Base-by-base conservation (phyloP, 805 yeast genomes). In the Myxozyma sirexii region DNA sequence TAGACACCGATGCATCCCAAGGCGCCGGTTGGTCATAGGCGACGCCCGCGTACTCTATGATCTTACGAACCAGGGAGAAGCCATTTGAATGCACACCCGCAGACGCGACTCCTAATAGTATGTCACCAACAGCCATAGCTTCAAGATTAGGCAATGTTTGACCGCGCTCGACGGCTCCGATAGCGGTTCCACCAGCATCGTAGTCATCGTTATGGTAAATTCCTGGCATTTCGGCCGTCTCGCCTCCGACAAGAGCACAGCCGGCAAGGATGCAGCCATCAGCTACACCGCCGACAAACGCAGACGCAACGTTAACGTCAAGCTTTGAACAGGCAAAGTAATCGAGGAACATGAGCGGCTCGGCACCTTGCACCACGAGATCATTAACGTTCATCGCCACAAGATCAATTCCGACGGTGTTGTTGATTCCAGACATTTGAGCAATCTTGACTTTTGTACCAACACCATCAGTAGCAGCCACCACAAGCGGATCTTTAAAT, bases 341-440 rank as follows among this genome's bases (percentile, higher is more conserved):
- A 77, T 94, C 99, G 67, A 94, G 81, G 79, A 94, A 94, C 72
- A 94, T 82, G 69, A 94, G 80, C 52, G 99, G 97, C 76, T 94
- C 99, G 35, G 99, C 99, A 72, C 99, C 99, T 79, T 96, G 99
- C 21, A 94, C 99, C 57, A 94, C 90, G 70, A 94, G 81, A 76
- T 94, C 99, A 72, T 94, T 94, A 43, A 94, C 99, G 72, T 92
- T 96, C 99, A 94, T 94, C 61, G 98, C 99, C 53, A 94, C 99
- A 65, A 94, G 82, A 76, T 94, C 99, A 68, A 94, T 90, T 72
- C 99, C 99, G 45, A 94, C 99, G n/a, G 99, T 93, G 73, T 90
- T 85, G 72, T 96, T 98, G 59, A 88, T 88, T 69, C 86, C 79
- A 77, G 92, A 80, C 66, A 84, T 84, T 78, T 94, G 98, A 0